Evolutionary conservation across 306 rosid species (phyloP).

Genomic region (Quercus berberidifolia): DNA sequence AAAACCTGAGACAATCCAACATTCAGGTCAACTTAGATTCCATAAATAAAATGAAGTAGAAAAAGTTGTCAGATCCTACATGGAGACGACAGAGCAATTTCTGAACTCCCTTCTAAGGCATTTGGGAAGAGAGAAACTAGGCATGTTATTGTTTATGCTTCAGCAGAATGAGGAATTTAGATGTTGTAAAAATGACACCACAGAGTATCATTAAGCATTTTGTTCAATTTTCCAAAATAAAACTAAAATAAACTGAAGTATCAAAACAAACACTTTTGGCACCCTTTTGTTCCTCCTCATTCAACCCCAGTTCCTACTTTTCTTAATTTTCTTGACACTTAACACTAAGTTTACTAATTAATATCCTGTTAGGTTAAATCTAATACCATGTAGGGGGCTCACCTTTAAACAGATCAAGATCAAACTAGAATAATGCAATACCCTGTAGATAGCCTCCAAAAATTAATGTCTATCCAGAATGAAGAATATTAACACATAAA

Average conservation of each 20-base stretch:
- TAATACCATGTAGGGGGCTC: not conserved
- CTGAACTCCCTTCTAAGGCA: not conserved
- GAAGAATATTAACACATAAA: not conserved
- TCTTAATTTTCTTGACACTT: not conserved
- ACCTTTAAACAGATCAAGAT: not conserved
- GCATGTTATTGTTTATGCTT: not conserved
- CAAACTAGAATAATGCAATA: not conserved
- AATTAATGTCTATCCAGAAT: not conserved
- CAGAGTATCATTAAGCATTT: not conserved
- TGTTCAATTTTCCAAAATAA: not conserved
- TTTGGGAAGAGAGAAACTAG: not conserved
- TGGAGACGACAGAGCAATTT: not conserved
- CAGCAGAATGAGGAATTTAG: not conserved
- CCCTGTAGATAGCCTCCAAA: not conserved
- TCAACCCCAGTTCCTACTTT: not conserved
- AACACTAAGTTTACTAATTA: not conserved
- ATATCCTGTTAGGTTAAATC: not conserved
- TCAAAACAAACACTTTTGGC: not conserved
- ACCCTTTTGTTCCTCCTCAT: not conserved
- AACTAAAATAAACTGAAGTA: not conserved
- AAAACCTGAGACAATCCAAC: not conserved
- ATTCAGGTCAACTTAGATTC: not conserved
- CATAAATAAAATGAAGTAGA: not conserved
- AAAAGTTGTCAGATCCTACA: not conserved
- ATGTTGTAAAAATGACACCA: not conserved